phyloP scores from a whole-genome alignment of 139 green algal species.

The Chlorella sp. region DNA sequence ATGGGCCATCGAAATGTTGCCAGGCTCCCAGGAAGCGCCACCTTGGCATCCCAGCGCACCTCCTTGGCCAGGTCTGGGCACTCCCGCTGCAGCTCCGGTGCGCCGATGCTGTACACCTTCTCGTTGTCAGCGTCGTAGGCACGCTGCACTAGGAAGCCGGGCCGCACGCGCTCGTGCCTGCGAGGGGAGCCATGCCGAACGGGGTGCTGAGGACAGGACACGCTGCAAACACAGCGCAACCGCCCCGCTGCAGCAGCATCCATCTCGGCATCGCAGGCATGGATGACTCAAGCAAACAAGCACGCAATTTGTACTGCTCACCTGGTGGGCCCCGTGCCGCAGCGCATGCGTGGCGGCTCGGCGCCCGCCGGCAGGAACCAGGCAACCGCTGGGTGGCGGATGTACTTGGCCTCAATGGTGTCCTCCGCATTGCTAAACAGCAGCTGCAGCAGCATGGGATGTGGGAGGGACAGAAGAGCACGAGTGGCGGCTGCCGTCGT shows the following conservation, averaged over 20 bases:
- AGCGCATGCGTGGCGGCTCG: background rate
- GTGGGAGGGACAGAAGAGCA: background rate
- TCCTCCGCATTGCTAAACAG: conserved; percentile 6
- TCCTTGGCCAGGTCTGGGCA: background rate
- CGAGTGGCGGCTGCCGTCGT: no score
- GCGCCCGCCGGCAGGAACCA: background rate
- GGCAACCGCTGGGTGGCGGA: conserved; percentile 13
- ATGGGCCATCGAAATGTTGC: no score
- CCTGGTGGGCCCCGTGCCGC: background rate
- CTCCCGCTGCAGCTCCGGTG: background rate
- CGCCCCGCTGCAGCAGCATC: background rate
- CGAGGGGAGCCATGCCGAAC: background rate
- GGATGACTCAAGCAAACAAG: no score
- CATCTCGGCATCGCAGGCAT: no score
- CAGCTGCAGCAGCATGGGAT: background rate
- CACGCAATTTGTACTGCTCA: no score
- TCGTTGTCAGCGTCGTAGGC: background rate
- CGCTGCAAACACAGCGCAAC: background rate
- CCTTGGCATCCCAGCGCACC: no score
- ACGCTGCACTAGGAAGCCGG: conserved; percentile 15
- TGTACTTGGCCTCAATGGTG: conserved; percentile 14
- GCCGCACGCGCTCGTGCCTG: conserved; percentile 22
- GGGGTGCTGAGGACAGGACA: background rate
- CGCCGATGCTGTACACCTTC: background rate
- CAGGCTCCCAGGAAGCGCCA: no score